Evolutionary conservation across 2,329 filamentous ascomycete species (phyloP), one percentile per base, ranked within the genome.

Genomic region (Atkinsonella texensis): DNA sequence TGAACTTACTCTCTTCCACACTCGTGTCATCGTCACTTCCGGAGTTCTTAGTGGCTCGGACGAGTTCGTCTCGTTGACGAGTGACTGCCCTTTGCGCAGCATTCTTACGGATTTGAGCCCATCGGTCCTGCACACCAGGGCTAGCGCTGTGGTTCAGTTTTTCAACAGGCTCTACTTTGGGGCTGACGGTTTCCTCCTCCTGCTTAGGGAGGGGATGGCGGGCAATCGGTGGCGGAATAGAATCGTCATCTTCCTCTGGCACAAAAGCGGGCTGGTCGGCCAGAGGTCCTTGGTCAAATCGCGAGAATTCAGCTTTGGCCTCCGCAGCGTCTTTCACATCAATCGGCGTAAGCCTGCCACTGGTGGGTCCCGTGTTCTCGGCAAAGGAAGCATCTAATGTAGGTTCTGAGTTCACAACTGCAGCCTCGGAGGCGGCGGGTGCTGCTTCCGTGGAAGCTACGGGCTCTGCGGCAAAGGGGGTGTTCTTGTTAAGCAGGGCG

Each of bases 21-120:
- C 87, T 95, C n/a, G 87, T 93, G 59, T 95, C 89, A 61, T 93
- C 89, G 56, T 91, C 88, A 17, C 76, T 81, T 53, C 83, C 81
- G 8, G 74, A 70, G 31, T 73, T 73, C 60, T 77, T 79, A 60
- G 71, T 79, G 59, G 80, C 73, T 40, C 75, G 75, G 57, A 71
- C 72, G 56, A 82, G 78, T 60, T 87, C 82, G 58, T 89, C 85
- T 50, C 79, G 81, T 43, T 80, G 74, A 55, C 81, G 76, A 50
- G 75, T 76, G 7, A 80, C 74, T 38, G 86, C 87, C 54, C 89
- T 80, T 55, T 93, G 85, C 3, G 89, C 89, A 11, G 93, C 93
- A 61, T 96, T 96, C 75, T 90, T 91, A 58, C 90, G 82, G 58
- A 97, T 96, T 68, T 95, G 89, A 1, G 91, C 91, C 93, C 93